Conservation (phyloP, 768 basidiomycete species). For the Serendipita sp. region DNA sequence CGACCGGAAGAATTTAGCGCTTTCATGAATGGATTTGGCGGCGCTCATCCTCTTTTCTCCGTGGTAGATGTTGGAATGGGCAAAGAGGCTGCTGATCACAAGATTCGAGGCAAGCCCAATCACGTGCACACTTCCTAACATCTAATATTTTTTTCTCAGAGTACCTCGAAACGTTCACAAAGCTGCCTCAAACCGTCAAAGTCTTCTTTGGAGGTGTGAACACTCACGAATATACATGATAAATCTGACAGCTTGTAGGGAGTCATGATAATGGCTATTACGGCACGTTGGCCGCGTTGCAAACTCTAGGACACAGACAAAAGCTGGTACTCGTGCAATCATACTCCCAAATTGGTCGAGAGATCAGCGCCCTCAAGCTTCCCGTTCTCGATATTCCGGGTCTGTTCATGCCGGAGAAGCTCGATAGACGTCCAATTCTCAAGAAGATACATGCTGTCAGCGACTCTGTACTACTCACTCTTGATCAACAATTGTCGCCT, state of each 20-base stretch:
- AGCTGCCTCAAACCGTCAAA: conserved; percentile 46
- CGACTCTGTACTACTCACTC: neutral
- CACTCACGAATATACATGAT: neutral
- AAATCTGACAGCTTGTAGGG: conserved; percentile 22
- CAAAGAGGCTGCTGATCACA: conserved; percentile 62
- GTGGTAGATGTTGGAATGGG: conserved; percentile 54
- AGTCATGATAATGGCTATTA: conserved; percentile 63
- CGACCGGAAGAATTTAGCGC: conserved; percentile 34
- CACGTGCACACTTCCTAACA: neutral
- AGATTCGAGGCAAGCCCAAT: conserved; percentile 42
- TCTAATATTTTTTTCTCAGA: conserved; percentile 24
- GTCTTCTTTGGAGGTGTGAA: conserved; percentile 47
- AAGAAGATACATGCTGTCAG: neutral
- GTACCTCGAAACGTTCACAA: conserved; percentile 48
- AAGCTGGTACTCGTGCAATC: conserved; percentile 51
- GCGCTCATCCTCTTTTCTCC: conserved; percentile 46
- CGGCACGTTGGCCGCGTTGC: conserved; percentile 40
- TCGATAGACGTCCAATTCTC: neutral
- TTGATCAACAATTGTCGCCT: neutral
- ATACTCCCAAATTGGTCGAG: conserved; percentile 42
- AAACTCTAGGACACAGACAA: conserved; percentile 44
- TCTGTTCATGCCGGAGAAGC: conserved; percentile 43
- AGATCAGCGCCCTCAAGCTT: conserved; percentile 39
- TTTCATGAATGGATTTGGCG: conserved; percentile 53
- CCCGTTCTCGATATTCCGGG: conserved; percentile 37